These are phyloP conservation scores for Poronia punctata DNA, from an alignment of 495 filamentous ascomycete species.

Conservation along the genomic window DNA sequence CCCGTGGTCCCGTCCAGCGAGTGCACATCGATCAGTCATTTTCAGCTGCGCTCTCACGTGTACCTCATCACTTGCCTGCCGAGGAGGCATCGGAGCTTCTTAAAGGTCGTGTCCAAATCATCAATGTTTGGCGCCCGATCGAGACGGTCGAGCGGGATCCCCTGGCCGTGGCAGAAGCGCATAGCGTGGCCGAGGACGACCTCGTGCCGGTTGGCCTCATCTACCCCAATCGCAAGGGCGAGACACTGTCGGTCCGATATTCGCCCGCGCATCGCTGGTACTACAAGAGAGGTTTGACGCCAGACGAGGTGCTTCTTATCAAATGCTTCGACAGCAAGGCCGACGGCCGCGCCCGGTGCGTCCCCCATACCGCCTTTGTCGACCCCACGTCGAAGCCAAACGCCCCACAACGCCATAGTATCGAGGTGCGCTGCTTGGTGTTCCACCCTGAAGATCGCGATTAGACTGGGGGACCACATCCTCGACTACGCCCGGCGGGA, in stretches of 20 bases:
- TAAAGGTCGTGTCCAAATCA: conserved; percentile 62
- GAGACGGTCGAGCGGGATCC: conserved; percentile 56
- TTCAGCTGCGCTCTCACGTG: conserved; percentile 46
- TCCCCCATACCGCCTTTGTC: conserved; percentile 59
- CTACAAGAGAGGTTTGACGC: conserved; percentile 66
- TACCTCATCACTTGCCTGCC: conserved; percentile 51
- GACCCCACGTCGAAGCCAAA: conserved; percentile 45
- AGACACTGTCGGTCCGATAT: conserved; percentile 61
- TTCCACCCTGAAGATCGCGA: conserved; percentile 34
- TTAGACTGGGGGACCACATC: background rate
- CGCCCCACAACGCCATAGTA: conserved; percentile 48
- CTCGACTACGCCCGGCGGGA: background rate
- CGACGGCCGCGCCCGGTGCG: conserved; percentile 50
- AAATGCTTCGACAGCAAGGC: conserved; percentile 67
- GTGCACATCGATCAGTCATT: conserved; percentile 73
- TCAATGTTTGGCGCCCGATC: conserved; percentile 77
- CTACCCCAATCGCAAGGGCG: conserved; percentile 66
- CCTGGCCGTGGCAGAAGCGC: conserved; percentile 54
- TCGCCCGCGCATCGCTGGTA: conserved; percentile 59
- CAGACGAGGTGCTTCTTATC: conserved; percentile 57
- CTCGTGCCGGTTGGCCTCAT: conserved; percentile 62
- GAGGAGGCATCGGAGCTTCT: conserved; percentile 56
- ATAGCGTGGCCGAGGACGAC: conserved; percentile 56
- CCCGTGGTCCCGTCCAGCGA: conserved; percentile 56
- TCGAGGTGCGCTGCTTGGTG: conserved; percentile 54